Conservation (phyloP, 2,329 filamentous ascomycete genomes). For the Nemania diffusa region DNA sequence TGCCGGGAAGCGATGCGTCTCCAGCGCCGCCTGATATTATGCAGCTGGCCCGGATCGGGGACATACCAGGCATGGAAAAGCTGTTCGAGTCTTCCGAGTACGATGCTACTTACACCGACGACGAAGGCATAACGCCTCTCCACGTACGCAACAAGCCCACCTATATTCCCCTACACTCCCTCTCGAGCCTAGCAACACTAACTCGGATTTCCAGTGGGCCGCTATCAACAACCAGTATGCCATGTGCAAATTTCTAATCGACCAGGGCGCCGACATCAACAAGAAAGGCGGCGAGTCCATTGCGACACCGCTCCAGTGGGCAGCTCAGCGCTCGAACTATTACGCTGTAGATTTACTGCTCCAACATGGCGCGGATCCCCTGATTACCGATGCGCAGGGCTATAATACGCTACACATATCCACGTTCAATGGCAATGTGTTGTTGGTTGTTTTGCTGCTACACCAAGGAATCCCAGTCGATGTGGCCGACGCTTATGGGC, state of each 20-base stretch:
- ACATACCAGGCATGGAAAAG: conserved; percentile 86
- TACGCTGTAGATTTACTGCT: conserved; percentile 95
- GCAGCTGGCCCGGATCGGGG: conserved; percentile 90
- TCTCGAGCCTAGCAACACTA: conserved; percentile 26
- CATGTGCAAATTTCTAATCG: conserved; percentile 95
- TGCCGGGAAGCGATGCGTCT: conserved; percentile 55
- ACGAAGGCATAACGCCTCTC: conserved; percentile 93
- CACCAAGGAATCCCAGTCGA: conserved; percentile 97
- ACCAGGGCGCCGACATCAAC: conserved; percentile 87
- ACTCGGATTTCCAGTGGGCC: conserved; percentile 76
- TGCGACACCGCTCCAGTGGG: conserved; percentile 95
- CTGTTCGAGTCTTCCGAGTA: conserved; percentile 85
- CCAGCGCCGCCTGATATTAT: conserved; percentile 82
- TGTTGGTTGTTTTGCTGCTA: conserved; percentile 86
- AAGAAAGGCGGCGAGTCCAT: conserved; percentile 94
- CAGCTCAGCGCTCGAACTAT: conserved; percentile 94
- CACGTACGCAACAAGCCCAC: conserved; percentile 70
- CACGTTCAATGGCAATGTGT: conserved; percentile 95
- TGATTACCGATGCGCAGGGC: conserved; percentile 91
- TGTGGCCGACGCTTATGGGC: conserved; percentile 86
- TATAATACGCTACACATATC: conserved; percentile 98
- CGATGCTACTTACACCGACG: conserved; percentile 85
- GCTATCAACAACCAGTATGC: conserved; percentile 99
- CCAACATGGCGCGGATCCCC: conserved; percentile 89
- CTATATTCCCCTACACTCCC: neutral